Evolutionary conservation across 78 protist species (phyloP), one percentile per base, ranked within the genome.

Genomic region (Polysphondylium violaceum): DNA sequence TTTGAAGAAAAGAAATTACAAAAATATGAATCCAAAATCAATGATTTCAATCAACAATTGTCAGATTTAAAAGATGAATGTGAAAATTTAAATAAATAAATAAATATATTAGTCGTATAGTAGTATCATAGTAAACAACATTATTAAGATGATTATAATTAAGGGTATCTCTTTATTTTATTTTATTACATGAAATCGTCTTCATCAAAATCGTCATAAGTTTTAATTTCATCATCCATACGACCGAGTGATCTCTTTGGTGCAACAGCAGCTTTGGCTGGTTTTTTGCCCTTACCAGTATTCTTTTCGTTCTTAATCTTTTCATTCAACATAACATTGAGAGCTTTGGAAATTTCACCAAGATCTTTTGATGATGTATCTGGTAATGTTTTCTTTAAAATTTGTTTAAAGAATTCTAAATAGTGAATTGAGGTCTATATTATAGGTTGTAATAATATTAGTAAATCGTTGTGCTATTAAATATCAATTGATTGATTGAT

Each of bases 141-240:
- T n/a, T n/a, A n/a, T n/a, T n/a, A n/a, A n/a, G n/a, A n/a, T n/a
- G n/a, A n/a, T n/a, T n/a, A n/a, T n/a, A n/a, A n/a, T n/a, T n/a
- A n/a, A n/a, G n/a, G n/a, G n/a, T n/a, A n/a, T n/a, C n/a, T n/a
- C n/a, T n/a, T 14, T 47, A 14, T 59, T 59, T 11, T 25, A 16
- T 61, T 61, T 61, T 23, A 38, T 74, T 76, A 76, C 87, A 76
- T 76, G 44, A 76, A 76, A 21, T 76, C 87, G 29, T 76, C 86
- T 29, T 76, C 86, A 76, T 44, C 74, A 47, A 76, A 76, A 27
- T 76, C 38, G 31, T 76, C 74, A 38, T 65, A 65, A 17, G 33
- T 65, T 35, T 65, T 27, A 23, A 76, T n/a, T 61, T 76, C 87
- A 19, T 44, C 61, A 29, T 64, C 87, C 50, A 76, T 21, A 33